Conservation (phyloP, 108 stramenopile species). For the Fragilaria radians region DNA sequence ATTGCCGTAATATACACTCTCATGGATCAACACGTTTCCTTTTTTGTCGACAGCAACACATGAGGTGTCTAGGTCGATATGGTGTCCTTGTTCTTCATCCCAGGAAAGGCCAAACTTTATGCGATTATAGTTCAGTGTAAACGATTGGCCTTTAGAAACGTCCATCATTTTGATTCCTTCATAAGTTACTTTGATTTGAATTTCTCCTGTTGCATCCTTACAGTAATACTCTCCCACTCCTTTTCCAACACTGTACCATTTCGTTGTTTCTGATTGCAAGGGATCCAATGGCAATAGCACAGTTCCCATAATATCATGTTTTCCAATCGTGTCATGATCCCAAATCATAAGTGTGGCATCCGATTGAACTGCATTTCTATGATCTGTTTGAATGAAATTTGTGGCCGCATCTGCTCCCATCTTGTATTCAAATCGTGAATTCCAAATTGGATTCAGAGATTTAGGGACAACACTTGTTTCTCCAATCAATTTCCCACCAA, state of each 20-base stretch:
- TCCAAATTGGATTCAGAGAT: constrained; percentile 32
- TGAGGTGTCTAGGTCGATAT: constrained; percentile 38
- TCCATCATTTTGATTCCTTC: constrained; percentile 15
- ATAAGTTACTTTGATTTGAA: constrained; percentile 15
- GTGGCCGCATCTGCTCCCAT: constrained; percentile 3
- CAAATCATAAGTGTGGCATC: constrained; percentile 7
- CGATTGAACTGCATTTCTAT: no score
- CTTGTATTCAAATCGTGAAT: constrained; percentile 9
- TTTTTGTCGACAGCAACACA: constrained; percentile 30
- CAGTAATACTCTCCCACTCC: constrained; percentile 7
- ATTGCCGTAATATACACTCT: constrained; percentile 42
- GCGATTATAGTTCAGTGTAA: constrained; percentile 4
- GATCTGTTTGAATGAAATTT: constrained; percentile 6
- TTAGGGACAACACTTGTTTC: constrained; percentile 22
- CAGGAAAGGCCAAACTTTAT: constrained; percentile 36
- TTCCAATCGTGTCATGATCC: no score
- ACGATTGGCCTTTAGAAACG: constrained; percentile 15
- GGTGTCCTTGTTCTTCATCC: constrained; percentile 17
- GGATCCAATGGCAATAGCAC: constrained; percentile 36
- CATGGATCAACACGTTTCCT: constrained; percentile 29
- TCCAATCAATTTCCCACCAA: constrained; percentile 8
- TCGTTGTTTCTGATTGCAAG: constrained; percentile 10
- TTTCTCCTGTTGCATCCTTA: constrained; percentile 11
- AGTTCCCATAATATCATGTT: no score
- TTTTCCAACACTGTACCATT: constrained; percentile 10